These are phyloP conservation scores for Tubosaeta sp. DNA, from an alignment of 768 basidiomycete species.

Conservation along the genomic window DNA sequence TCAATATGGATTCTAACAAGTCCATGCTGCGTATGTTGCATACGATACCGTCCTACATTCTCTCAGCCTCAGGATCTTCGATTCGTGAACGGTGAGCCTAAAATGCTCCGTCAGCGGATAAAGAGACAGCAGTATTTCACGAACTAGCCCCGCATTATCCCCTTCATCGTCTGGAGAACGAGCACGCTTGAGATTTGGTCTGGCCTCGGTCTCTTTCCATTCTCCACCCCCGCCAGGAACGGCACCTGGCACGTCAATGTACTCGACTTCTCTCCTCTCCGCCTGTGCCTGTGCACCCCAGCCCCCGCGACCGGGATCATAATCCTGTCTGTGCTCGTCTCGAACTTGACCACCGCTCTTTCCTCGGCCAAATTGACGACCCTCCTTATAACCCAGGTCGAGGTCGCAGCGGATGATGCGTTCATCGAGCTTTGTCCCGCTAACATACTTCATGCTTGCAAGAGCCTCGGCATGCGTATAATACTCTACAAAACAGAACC, in stretches of 20 bases:
- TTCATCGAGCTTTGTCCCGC: slow-evolving; percentile 98
- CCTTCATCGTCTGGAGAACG: slow-evolving; percentile 79
- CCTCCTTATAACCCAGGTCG: slow-evolving; percentile 95
- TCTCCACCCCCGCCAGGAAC: slow-evolving; percentile 83
- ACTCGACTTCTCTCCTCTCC: slow-evolving; percentile 79
- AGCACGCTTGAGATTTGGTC: slow-evolving; percentile 55
- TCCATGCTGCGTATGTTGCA: slow-evolving; percentile 10
- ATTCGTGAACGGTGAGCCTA: slow-evolving; percentile 58
- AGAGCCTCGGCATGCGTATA: slow-evolving; percentile 94
- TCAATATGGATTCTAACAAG: slow-evolving; percentile 14
- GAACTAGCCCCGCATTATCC: slow-evolving; percentile 52
- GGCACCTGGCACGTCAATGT: slow-evolving; percentile 73
- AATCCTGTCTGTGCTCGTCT: slow-evolving; percentile 96
- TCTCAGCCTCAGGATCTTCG: slow-evolving; percentile 62
- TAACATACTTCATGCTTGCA: slow-evolving; percentile 88
- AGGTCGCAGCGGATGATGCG: slow-evolving; percentile 97
- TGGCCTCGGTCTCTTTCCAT: slow-evolving; percentile 67
- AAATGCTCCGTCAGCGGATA: slow-evolving; percentile 5
- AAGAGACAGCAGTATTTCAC: slow-evolving; percentile 22
- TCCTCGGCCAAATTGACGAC: slow-evolving; percentile 94
- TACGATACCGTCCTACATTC: slow-evolving; percentile 49
- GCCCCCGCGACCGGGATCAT: slow-evolving; percentile 92
- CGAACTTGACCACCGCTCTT: slow-evolving; percentile 96
- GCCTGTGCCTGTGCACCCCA: slow-evolving; percentile 89
- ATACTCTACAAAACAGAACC: slow-evolving; percentile 96